These are phyloP conservation scores for Knoxia roxburghii DNA, from an alignment of 257 asterid genomes.

Conservation along the genomic window DNA sequence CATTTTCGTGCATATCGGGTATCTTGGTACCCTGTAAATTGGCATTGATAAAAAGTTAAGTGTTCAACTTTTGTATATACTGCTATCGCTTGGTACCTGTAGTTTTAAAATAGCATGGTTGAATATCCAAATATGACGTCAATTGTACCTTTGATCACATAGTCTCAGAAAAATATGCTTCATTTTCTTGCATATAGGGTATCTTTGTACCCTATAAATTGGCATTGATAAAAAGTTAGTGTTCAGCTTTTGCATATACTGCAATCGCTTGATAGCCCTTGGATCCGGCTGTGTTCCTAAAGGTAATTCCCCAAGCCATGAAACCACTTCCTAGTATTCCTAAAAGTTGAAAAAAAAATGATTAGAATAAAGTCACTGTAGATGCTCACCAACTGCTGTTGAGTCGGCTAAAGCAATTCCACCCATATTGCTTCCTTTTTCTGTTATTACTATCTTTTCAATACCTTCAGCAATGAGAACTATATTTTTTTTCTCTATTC, in stretches of 20 bases:
- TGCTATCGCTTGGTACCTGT: slow-evolving; percentile 10
- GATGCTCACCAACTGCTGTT: too few species aligned
- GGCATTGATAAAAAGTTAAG: slow-evolving; percentile 11
- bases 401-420: not conserved
- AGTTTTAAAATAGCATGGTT: too few species aligned
- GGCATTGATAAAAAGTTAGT: slow-evolving; percentile 11
- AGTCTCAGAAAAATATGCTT: not conserved
- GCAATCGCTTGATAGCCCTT: too few species aligned
- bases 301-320: too few species aligned
- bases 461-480: slow-evolving; percentile 15
- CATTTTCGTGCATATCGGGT: too few species aligned
- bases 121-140: too few species aligned
- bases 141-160: not conserved
- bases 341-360: too few species aligned
- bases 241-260: too few species aligned
- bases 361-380: too few species aligned
- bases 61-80: not conserved
- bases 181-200: too few species aligned
- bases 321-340: too few species aligned
- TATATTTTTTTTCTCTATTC: not conserved
- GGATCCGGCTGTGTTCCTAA: too few species aligned
- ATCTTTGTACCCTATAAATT: not conserved
- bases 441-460: not conserved
- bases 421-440: not conserved
- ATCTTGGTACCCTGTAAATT: slow-evolving; percentile 20